Evolutionary conservation across 1,139 yeast genomes (phyloP), one percentile per base, ranked within the genome.

Genomic region (Hemisphaericaspora xylanilytica): DNA sequence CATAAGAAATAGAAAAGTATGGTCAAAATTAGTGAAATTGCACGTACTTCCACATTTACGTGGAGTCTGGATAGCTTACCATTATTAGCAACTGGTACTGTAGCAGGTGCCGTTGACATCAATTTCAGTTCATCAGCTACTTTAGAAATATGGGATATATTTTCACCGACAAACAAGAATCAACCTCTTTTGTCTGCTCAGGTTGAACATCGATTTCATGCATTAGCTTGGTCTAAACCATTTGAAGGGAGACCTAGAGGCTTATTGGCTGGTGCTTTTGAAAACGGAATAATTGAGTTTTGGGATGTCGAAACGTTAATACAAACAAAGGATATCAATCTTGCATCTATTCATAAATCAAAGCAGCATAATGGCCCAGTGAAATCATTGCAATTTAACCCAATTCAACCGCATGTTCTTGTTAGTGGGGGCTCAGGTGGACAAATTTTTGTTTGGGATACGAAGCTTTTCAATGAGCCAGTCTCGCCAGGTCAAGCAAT

Each of bases 101-200:
- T 87, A 15, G 92, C 97, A 0, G 97, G 97, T 12, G 95, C 97
- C 12, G 85, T 92, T 51, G 97, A 88, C 56, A 86, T 85, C 36
- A 80, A 85, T 56, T 89, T 90, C 63, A 81, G 90, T 36, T 80
- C 95, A 27, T 74, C 81, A 27, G 82, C 96, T 3, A 66, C 76
- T 21, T 67, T 92, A 44, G 94, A 88, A 53, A 70, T 92, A 45
- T 85, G 95, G 87, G 81, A 81, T 49, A 73, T 85, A 6, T 75
- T 88, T 45, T 63, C 80, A 25, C 57, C 72, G 48, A 55, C 63
- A 33, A 51, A 58, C 41, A 52, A 52, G 33, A 62, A 58, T 44
- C 64, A 69, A 33, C 85, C 92, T 3, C 55, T 78, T 26, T 73
- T 75, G 44, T 50, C 67, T 7, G 68, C 70, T n/a, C 52, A 78